Evolutionary conservation across 2,329 filamentous ascomycete genomes (phyloP).

Genomic region (Tolypocladium tundrense): DNA sequence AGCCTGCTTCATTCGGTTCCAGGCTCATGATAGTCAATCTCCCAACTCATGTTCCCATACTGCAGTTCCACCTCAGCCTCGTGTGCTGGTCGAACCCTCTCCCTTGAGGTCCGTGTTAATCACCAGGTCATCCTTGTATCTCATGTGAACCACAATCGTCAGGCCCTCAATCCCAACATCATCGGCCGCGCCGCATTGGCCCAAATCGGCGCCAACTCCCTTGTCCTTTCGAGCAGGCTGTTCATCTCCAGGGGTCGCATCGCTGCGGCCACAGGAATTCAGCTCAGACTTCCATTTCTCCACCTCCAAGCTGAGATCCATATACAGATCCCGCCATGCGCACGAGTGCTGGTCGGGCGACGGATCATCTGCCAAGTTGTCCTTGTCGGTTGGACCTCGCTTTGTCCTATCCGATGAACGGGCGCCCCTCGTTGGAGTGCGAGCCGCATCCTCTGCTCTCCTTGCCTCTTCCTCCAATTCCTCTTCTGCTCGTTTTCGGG

Average conservation of each 20-base stretch:
- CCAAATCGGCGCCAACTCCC: slow-evolving; percentile 8
- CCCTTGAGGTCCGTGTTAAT: slow-evolving; percentile 35
- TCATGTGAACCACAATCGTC: slow-evolving; percentile 41
- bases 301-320: slow-evolving; percentile 29
- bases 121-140: slow-evolving; percentile 38
- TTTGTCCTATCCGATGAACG: neutral
- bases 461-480: slow-evolving; percentile 4
- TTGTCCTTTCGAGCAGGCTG: slow-evolving; percentile 7
- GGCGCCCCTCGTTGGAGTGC: neutral
- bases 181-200: slow-evolving; percentile 13
- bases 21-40: neutral
- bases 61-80: neutral
- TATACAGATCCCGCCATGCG: slow-evolving; percentile 30
- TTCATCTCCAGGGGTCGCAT: slow-evolving; percentile 7
- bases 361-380: neutral
- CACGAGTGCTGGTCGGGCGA: slow-evolving; percentile 22
- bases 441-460: neutral
- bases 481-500: slow-evolving; percentile 11
- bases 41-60: neutral
- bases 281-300: slow-evolving; percentile 30
- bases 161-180: slow-evolving; percentile 35
- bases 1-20: neutral
- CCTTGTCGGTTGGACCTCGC: neutral
- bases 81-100: neutral
- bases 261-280: slow-evolving; percentile 9